A percentile compares a stretch with the other conserved stretches of the same genome.
phyloP scores from a whole-genome alignment of 1,284 basidiomycete species.

The Sanguinoderma infundibulare region DNA sequence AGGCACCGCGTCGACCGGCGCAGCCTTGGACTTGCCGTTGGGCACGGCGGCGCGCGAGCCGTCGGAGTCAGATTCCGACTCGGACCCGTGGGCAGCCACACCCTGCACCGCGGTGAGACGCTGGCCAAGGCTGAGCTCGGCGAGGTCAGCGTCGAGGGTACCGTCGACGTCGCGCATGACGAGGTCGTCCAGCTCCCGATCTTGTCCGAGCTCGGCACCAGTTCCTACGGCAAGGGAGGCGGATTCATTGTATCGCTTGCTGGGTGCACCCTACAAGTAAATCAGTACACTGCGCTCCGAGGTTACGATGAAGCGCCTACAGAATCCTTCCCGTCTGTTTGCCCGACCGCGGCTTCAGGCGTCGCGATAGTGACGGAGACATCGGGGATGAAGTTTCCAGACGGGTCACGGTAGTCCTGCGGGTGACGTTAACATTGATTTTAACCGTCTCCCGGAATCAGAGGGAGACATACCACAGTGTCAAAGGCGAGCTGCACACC shows the following conservation, averaged over 20 bases:
- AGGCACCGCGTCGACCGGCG: constrained; percentile 50
- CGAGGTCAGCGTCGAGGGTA: constrained; percentile 80
- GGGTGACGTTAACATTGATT: constrained; percentile 34
- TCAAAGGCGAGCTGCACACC: constrained; percentile 75
- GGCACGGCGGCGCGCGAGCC: constrained; percentile 43
- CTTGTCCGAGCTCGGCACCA: constrained; percentile 65
- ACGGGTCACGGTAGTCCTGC: constrained; percentile 54
- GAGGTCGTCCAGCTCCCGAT: constrained; percentile 59
- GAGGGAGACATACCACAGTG: constrained; percentile 53
- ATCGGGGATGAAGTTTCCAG: constrained; percentile 61
- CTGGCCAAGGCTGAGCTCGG: constrained; percentile 90
- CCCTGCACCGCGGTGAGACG: constrained; percentile 77
- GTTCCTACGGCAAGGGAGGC: constrained; percentile 63
- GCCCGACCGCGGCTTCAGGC: constrained; percentile 33
- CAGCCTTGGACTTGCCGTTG: constrained; percentile 15
- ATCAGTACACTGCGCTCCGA: background rate
- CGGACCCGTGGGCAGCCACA: constrained; percentile 39
- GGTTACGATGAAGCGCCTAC: background rate
- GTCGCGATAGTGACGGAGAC: constrained; percentile 52
- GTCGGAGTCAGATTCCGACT: constrained; percentile 52
- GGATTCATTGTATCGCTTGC: constrained; percentile 69
- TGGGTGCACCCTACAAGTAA: constrained; percentile 42
- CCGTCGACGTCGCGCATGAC: constrained; percentile 60
- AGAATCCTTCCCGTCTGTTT: constrained; percentile 12
- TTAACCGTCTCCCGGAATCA: background rate